These are phyloP conservation scores for Chrysosporium keratinophilum DNA, from an alignment of 2,329 filamentous ascomycete genomes.

Conservation along the genomic window DNA sequence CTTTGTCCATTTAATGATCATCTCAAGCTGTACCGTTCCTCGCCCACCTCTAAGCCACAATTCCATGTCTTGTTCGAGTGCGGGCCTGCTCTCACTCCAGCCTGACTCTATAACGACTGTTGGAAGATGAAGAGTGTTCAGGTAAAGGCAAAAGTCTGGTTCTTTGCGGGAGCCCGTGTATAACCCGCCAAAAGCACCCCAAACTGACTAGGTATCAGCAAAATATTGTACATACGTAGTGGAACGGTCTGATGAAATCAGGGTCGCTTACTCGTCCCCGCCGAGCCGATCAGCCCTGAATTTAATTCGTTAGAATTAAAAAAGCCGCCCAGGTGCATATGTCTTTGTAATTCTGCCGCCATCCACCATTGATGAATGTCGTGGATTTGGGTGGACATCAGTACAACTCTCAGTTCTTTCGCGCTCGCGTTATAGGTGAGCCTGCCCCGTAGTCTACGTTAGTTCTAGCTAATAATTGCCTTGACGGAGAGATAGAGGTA, in stretches of 20 bases:
- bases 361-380: background rate
- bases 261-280: too few species aligned
- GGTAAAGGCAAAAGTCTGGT: conserved; percentile 10
- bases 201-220: too few species aligned
- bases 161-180: conserved; percentile 7
- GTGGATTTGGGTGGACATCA: background rate
- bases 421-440: too few species aligned
- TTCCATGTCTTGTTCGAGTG: conserved; percentile 6
- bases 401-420: background rate
- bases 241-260: too few species aligned
- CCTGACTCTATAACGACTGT: conserved; percentile 11
- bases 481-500: too few species aligned
- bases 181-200: too few species aligned
- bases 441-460: too few species aligned
- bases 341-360: background rate
- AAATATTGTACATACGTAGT: too few species aligned
- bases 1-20: conserved; percentile 13
- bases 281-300: too few species aligned
- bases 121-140: conserved; percentile 4
- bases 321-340: too few species aligned
- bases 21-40: conserved; percentile 7
- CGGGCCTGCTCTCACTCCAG: conserved; percentile 11
- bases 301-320: too few species aligned
- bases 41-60: conserved; percentile 11
- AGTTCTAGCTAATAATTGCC: too few species aligned